Evolutionary conservation across 2,329 filamentous ascomycete species (phyloP), one percentile per base, ranked within the genome.

Genomic region (Pseudodiploospora longispora): DNA sequence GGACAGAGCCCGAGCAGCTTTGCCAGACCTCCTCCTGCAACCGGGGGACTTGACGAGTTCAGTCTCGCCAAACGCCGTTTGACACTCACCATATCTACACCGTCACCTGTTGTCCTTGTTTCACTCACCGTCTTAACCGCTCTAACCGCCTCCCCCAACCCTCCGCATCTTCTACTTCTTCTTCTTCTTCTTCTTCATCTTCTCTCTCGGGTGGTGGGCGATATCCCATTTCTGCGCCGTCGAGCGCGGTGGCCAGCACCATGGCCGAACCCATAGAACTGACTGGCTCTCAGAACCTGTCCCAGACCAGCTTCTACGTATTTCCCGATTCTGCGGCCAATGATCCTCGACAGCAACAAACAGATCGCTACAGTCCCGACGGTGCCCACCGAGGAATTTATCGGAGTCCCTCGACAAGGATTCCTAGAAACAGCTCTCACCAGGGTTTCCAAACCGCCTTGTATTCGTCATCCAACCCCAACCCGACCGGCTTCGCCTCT

Each of bases 361-460:
- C 55, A 49, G 60, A 52, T 47, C 62, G 50, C 40, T 58, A 56
- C 54, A 52, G 69, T 27, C 66, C 72, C 48, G 72, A 76, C 43
- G 70, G 70, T 52, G 70, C 75, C 51, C 74, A 75, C 55, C 71
- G 72, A 50, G 71, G 71, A 49, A 63, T 76, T 50, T 71, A 66
- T 54, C 75, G 68, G 53, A 65, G 71, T 36, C 65, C 71, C 6
- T 54, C 56, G 6, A 52, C 74, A 38, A 70, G 64, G 51, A 60
- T 74, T 30, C 57, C 62, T 12, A 65, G 69, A 50, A 68, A 69
- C 45, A 65, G 69, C 8, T 74, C 73, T 4, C 37, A 47, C 31
- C 47, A 49, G 29, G 34, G 29, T 9, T 35, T 43, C 28, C 47
- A 48, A 35, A 39, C 44, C 28, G 19, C 19, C 19, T 19, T 19